Evolutionary conservation across 352 stramenopile species (phyloP), one percentile per base, ranked within the genome.

Genomic region (Globisporangium nagaii): DNA sequence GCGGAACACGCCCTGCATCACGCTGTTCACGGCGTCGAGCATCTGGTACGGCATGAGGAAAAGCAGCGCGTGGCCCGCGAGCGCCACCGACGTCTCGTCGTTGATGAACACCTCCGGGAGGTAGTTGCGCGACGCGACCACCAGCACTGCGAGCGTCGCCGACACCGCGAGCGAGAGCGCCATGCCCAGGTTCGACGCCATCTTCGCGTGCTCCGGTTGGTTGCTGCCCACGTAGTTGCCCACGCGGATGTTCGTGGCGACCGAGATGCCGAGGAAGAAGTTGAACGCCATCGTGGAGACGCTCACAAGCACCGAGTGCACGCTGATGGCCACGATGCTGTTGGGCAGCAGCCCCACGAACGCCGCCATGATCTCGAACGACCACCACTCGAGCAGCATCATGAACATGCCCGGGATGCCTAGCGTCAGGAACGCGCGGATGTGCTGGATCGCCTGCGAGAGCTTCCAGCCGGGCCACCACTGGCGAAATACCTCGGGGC

Each of bases 151-250:
- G 5, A 88, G 58, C 15, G 64, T 41, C 0, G 66, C 55, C n/a
- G 78, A 76, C 9, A 84, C 70, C 2, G 44, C 58, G 24, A 86
- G 53, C 24, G 71, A 75, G 1, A 93, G 62, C 17, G 71, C 27
- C 58, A 96, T 77, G 19, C 85, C 87, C 27, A 95, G 54, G 7
- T 58, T 79, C 40, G 87, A 84, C 19, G 70, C 82, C 58, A 86
- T 60, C 63, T 94, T 90, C 30, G 90, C 90, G 58, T 96, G 84
- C 27, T 90, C 68, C 19, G 86, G 75, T 45, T 85, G 70, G 64
- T 94, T 88, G 28, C 74, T 78, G 32, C 87, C 86, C 0, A 91
- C 73, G 58, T 90, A 86, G 34, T 85, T 86, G 35, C 88, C 86
- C 11, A 88, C 79, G 8, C 88, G 84, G 28, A 94, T 82, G 45